Evolutionary conservation across 2,329 filamentous ascomycete species (phyloP).

Genomic region (Fulvia fulva): DNA sequence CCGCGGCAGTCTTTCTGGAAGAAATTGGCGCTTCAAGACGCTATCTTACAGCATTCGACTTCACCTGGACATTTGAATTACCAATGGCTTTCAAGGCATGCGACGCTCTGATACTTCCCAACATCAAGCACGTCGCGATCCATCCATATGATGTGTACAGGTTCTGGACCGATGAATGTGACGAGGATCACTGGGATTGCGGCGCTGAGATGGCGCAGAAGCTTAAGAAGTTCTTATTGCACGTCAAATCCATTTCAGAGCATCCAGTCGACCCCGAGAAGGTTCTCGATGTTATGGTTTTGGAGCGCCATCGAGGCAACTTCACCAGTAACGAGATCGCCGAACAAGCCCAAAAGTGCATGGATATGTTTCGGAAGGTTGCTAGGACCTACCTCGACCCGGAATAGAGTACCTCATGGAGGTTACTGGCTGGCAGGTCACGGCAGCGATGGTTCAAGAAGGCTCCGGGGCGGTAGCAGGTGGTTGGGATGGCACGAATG

Average conservation of each 20-base stretch:
- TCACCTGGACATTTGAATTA: background rate
- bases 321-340: too few species aligned
- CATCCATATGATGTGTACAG: background rate
- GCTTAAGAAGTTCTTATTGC: background rate
- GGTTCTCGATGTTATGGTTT: background rate
- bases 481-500: too few species aligned
- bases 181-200: background rate
- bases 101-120: background rate
- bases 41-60: slow-evolving; percentile 4
- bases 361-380: too few species aligned
- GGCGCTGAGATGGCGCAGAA: background rate
- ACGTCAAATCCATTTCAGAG: background rate
- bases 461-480: too few species aligned
- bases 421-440: too few species aligned
- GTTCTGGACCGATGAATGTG: background rate
- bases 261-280: too few species aligned
- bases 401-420: too few species aligned
- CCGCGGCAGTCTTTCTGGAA: background rate
- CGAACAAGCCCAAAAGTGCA: too few species aligned
- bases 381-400: too few species aligned
- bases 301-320: too few species aligned
- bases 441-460: too few species aligned
- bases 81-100: background rate
- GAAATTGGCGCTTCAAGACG: background rate
- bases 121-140: background rate